Percentiles rank a stretch among this genome's conserved stretches.
These are phyloP conservation scores for Globisporangium sylvaticum DNA, from an alignment of 352 stramenopile species.

Conservation along the genomic window DNA sequence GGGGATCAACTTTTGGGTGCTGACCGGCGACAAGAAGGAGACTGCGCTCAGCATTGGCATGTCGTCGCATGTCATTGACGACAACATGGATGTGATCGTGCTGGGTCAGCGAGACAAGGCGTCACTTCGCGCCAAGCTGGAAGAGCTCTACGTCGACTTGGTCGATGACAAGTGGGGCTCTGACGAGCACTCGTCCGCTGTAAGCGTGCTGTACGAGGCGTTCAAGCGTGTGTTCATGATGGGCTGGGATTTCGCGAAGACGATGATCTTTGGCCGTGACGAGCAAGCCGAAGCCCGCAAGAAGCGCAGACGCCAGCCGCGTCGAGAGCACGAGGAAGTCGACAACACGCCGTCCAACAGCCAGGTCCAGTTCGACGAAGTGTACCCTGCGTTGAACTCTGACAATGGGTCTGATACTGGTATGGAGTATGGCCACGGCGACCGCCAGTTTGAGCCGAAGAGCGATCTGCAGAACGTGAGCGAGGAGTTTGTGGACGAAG, in stretches of 20 bases:
- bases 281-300: slow-evolving; percentile 65
- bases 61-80: slow-evolving; percentile 87
- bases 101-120: slow-evolving; percentile 78
- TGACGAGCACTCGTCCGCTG: slow-evolving; percentile 72
- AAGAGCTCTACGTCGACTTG: slow-evolving; percentile 84
- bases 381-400: slow-evolving; percentile 55
- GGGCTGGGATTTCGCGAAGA: slow-evolving; percentile 62
- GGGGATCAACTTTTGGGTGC: slow-evolving; percentile 95
- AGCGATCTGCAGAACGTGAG: slow-evolving; percentile 21
- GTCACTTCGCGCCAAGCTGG: slow-evolving; percentile 65
- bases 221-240: slow-evolving; percentile 68
- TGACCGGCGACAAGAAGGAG: slow-evolving; percentile 92
- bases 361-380: slow-evolving; percentile 57
- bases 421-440: slow-evolving; percentile 53
- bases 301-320: slow-evolving; percentile 52
- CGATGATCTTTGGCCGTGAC: slow-evolving; percentile 65
- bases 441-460: slow-evolving; percentile 74
- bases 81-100: slow-evolving; percentile 90
- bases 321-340: slow-evolving; percentile 31
- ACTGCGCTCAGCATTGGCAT: slow-evolving; percentile 86
- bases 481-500: slow-evolving; percentile 64
- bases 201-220: slow-evolving; percentile 74
- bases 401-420: slow-evolving; percentile 51
- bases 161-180: slow-evolving; percentile 87
- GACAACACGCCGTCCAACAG: slow-evolving; percentile 33